These are phyloP conservation scores for Kuraishia cidri DNA, from an alignment of 805 yeast genomes.

Conservation along the genomic window DNA sequence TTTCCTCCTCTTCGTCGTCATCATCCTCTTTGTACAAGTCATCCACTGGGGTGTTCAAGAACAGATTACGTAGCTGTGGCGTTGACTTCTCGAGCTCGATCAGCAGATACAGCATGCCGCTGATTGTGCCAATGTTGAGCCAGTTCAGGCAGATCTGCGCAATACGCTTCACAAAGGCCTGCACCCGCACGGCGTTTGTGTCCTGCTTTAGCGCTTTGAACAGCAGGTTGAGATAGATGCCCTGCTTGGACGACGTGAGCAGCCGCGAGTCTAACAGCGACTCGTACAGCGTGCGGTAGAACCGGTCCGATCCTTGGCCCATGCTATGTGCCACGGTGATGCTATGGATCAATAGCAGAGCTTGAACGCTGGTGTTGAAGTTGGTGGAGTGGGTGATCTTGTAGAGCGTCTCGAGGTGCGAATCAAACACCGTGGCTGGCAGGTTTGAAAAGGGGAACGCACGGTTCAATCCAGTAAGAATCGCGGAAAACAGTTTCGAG, in stretches of 20 bases:
- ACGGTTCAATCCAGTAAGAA: slow-evolving; percentile 91
- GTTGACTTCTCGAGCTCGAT: slow-evolving; percentile 54
- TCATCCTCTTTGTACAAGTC: slow-evolving; percentile 37
- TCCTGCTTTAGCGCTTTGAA: slow-evolving; percentile 80
- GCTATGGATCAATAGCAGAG: slow-evolving; percentile 77
- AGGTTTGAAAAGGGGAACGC: slow-evolving; percentile 88
- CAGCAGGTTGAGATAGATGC: slow-evolving; percentile 79
- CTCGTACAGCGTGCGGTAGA: slow-evolving; percentile 83
- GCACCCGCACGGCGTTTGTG: slow-evolving; percentile 48
- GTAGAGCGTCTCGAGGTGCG: slow-evolving; percentile 78
- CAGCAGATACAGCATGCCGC: slow-evolving; percentile 75
- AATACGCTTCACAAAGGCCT: slow-evolving; percentile 87
- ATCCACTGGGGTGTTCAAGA: slow-evolving; percentile 44
- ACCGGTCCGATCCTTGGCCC: slow-evolving; percentile 45
- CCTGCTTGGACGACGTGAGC: slow-evolving; percentile 83
- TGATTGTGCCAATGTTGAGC: slow-evolving; percentile 79
- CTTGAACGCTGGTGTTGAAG: slow-evolving; percentile 91
- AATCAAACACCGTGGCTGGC: slow-evolving; percentile 57
- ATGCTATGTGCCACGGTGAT: slow-evolving; percentile 55
- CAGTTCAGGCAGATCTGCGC: slow-evolving; percentile 80
- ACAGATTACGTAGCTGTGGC: slow-evolving; percentile 61
- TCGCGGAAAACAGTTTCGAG: slow-evolving; percentile 78
- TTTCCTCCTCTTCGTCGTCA: slow-evolving; percentile 28
- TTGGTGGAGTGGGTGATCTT: slow-evolving; percentile 90
- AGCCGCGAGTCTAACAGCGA: slow-evolving; percentile 79